Base-by-base conservation (phyloP, 352 stramenopile species). In the Pythium sp. region DNA sequence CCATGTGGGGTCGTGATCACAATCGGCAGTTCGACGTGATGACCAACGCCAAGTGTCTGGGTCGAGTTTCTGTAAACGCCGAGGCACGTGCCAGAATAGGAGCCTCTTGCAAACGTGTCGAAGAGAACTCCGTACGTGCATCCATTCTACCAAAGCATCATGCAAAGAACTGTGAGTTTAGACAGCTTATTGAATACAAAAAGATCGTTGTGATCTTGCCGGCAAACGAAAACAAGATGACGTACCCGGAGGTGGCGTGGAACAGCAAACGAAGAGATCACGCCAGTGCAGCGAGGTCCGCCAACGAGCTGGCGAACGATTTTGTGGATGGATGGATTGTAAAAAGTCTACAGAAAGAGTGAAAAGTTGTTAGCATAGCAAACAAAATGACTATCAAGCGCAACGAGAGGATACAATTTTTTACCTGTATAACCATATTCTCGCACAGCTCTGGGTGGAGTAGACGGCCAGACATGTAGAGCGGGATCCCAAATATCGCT, bases 261-360 rank as follows among this genome's bases (percentile, higher is more conserved):
- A 15, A 94, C 63, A 0, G 66, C 73, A 56, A 85, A 91, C 0
- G 72, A 90, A 30, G 79, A 79, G 67, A 94, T 88, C n/a, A 90
- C 71, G 15, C 88, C 86, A 0, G 88, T 94, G 72, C 86, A 92
- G 11, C 82, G 82, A 58, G 83, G 84, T 0, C 86, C 86, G 34
- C 88, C 88, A 11, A 94, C 86, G 1, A 95, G 65, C 59, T 95
- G 88, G 0, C 84, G 84, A 54, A 94, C 71, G 67, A 95, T 94
- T 60, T 92, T 92, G 70, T 94, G 83, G 62, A 95, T 95, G 14
- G 84, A 92, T 26, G 86, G 86, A 51, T 92, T 93, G 73, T 89
- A 95, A 62, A 87, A 95, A 2, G 88, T 87, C 79, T 95, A 69
- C 0, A 69, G 15, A 51, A 5, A 55, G 14, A 18, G 56, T 26